Base-by-base conservation (phyloP, 371 early-diverging fungal species). In the Capniomyces stellatus region DNA sequence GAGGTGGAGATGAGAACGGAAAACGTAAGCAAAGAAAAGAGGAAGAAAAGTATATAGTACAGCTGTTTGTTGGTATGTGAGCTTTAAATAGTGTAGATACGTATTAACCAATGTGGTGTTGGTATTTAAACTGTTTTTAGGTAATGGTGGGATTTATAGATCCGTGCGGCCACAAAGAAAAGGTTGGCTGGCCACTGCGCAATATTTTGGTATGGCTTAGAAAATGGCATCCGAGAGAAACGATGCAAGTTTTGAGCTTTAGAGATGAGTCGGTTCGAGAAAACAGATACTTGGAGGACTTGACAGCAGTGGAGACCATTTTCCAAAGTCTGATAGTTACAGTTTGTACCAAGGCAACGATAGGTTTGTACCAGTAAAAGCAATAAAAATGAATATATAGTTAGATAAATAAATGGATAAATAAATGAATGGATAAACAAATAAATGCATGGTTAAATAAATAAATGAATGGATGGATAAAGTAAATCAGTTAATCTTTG, bases 171-270 rank as follows among this genome's bases (percentile, higher is more conserved):
- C 67, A 78, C 10, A 60, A 71, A 13, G 58, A 60, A 2, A 60
- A 77, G 19, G 85, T 85, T 10, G 92, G 92, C 1, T 94, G 95
- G 95, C 88, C 92, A 1, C 64, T 91, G 49, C 78, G 95, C 35
- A 92, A 92, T 59, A 58, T 87, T 28, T 67, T 92, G 19, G 72
- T 83, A 2, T 70, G 71, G 70, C 53, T 86, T 22, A 57, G 82
- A n/a, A 68, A 77, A 52, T 54, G 63, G 27, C 64, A 63, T 4
- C 80, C 73, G 58, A 29, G 64, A 66, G 35, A 15, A 31, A 31
- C 57, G 1, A 57, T 82, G 46, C 74, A 67, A 13, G 71, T 93
- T 0, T 53, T 91, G 43, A 86, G 87, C 58, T 83, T 80, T 66
- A 79, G 89, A 30, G 87, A 81, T 18, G 51, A 60, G 13, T 48